Evolutionary conservation across 495 filamentous ascomycete species (phyloP), one percentile per base, ranked within the genome.

Genomic region (Neurospora cerealis): DNA sequence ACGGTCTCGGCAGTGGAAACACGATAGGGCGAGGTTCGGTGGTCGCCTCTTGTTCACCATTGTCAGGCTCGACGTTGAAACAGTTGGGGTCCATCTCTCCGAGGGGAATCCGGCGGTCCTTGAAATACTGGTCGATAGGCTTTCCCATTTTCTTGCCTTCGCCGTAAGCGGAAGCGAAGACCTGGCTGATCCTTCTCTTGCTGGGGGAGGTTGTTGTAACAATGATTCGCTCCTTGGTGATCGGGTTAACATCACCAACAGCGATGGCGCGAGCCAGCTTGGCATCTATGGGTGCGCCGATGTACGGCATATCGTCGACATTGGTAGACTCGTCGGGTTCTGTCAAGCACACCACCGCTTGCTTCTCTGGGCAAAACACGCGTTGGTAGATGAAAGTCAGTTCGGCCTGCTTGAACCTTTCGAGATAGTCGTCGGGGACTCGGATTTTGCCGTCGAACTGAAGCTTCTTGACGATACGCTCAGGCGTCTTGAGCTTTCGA

Each of bases 341-440:
- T 10, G 90, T 93, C 72, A 94, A 83, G 71, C 93, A 90, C 38
- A 97, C 91, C 36, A 98, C 80, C 46, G 88, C 83, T 66, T 90
- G 85, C 32, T 86, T 85, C 70, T 87, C 84, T 0, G 94, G 93
- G 78, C 95, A 98, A 79, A 92, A 99, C 3, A 98, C 96, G 76
- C 96, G 90, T 81, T 97, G 95, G 77, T 98, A 91, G 9, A 96
- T 86, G 79, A 99, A 99, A 0, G 96, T 98, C 72, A 91, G 85
- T 79, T 98, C 96, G 0, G 96, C 96, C 77, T 93, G 90, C 71
- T 87, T 84, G 80, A 98, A 98, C 34, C 87, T 83, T 21, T 91
- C 87, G 6, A 93, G 82, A 80, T 98, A 99, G 74, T 90, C 88
- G 3, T 87, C 77, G 0, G 96, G 95, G 15, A 99, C 88, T 44